These are phyloP conservation scores for Penicillium paneum DNA, from an alignment of 2,329 filamentous ascomycete genomes.

Conservation along the genomic window DNA sequence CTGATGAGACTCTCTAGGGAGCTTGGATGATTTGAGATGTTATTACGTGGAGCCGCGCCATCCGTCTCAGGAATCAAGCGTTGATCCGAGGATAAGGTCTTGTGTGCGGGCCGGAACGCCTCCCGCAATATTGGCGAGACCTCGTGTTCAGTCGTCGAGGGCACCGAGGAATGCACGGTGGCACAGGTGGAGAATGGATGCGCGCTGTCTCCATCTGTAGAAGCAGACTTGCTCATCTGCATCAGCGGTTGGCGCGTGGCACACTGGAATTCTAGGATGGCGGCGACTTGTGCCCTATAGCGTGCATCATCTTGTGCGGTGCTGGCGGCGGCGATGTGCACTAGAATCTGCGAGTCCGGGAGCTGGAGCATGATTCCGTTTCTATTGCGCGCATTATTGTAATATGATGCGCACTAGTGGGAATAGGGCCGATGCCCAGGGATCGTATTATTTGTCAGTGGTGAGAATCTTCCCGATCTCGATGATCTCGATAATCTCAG, in stretches of 20 bases:
- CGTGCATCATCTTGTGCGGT: constrained; percentile 36
- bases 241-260: constrained; percentile 22
- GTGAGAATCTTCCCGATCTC: background rate
- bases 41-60: background rate
- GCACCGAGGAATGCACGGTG: background rate
- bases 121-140: constrained; percentile 4
- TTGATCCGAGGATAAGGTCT: background rate
- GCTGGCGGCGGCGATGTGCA: constrained; percentile 43
- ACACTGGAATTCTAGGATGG: constrained; percentile 36
- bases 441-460: constrained; percentile 2
- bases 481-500: background rate
- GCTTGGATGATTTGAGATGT: constrained; percentile 10
- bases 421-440: background rate
- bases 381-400: background rate
- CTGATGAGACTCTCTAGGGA: constrained; percentile 37
- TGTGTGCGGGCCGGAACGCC: constrained; percentile 3
- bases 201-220: background rate
- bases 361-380: background rate
- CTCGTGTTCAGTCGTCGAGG: constrained; percentile 2
- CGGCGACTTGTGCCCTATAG: constrained; percentile 39
- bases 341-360: constrained; percentile 33
- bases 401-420: background rate
- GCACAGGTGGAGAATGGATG: background rate
- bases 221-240: background rate
- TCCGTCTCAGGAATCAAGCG: background rate